Evolutionary conservation across 2,329 filamentous ascomycete genomes (phyloP).

Genomic region (Anisogramma anomala): DNA sequence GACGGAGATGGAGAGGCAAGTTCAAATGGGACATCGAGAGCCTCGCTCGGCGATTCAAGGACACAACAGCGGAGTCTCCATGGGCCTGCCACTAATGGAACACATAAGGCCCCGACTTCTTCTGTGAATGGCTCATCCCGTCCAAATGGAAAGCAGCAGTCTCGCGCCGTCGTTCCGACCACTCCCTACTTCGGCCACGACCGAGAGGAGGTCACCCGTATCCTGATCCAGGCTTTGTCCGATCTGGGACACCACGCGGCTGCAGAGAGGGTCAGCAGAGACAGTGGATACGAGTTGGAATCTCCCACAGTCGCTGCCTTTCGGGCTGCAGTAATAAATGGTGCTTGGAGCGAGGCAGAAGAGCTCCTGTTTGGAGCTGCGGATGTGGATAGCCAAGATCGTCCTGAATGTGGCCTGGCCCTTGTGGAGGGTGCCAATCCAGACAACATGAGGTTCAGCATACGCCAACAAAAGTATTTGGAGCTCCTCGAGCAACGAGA

Average conservation of each 20-base stretch:
- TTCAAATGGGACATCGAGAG: slow-evolving; percentile 42
- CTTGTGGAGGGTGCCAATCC: slow-evolving; percentile 65
- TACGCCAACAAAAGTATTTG: slow-evolving; percentile 89
- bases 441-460: slow-evolving; percentile 72
- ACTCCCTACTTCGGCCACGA: slow-evolving; percentile 68
- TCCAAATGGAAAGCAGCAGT: slow-evolving; percentile 21
- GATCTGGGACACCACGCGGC: slow-evolving; percentile 79
- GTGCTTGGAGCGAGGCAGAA: slow-evolving; percentile 80
- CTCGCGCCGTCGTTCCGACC: slow-evolving; percentile 1
- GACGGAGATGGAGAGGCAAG: slow-evolving; percentile 39
- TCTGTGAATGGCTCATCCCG: slow-evolving; percentile 45
- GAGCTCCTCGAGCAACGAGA: slow-evolving; percentile 75
- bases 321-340: slow-evolving; percentile 64
- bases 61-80: slow-evolving; percentile 31
- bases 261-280: slow-evolving; percentile 60
- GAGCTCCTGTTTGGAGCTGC: slow-evolving; percentile 54
- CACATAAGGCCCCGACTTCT: slow-evolving; percentile 28
- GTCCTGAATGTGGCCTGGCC: slow-evolving; percentile 49
- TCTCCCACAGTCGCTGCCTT: slow-evolving; percentile 79
- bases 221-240: slow-evolving; percentile 79
- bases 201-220: slow-evolving; percentile 82
- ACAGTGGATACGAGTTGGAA: slow-evolving; percentile 83
- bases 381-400: slow-evolving; percentile 22
- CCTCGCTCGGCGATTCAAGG: slow-evolving; percentile 44
- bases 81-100: slow-evolving; percentile 34